Conservation (phyloP, 1,139 yeast genomes). For the Saccharomyces hybrid region DNA sequence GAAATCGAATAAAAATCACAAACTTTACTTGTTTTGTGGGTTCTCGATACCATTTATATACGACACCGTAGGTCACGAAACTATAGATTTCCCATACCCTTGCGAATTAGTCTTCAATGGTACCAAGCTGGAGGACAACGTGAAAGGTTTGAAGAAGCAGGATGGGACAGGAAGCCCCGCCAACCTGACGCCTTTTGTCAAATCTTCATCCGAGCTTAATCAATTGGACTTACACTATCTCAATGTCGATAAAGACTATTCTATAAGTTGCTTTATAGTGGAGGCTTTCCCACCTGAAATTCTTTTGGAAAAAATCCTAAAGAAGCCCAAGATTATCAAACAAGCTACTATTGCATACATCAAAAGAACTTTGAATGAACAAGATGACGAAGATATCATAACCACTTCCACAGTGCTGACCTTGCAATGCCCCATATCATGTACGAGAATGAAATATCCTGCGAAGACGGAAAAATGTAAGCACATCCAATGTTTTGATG, state of each 20-base stretch:
- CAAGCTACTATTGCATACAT: constrained; percentile 38
- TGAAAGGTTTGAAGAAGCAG: constrained; percentile 51
- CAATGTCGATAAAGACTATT: constrained; percentile 37
- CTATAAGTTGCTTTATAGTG: constrained; percentile 44
- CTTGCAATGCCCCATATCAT: constrained; percentile 55
- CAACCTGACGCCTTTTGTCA: constrained; percentile 40
- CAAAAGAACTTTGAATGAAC: constrained; percentile 30
- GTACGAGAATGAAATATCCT: constrained; percentile 48
- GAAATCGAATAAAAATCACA: constrained; percentile 23
- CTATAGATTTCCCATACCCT: constrained; percentile 50
- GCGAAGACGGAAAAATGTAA: constrained; percentile 47
- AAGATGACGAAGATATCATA: constrained; percentile 42
- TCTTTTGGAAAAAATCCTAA: constrained; percentile 25
- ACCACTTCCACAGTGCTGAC: constrained; percentile 46
- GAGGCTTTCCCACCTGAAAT: constrained; percentile 37
- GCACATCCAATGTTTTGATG: constrained; percentile 64
- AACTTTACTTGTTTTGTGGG: constrained; percentile 40
- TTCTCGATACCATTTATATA: constrained; percentile 27
- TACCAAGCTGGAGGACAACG: constrained; percentile 39
- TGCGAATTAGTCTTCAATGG: constrained; percentile 48
- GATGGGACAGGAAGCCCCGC: constrained; percentile 59
- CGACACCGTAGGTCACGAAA: constrained; percentile 30
- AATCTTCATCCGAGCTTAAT: constrained; percentile 32
- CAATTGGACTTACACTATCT: constrained; percentile 43
- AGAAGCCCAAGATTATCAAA: constrained; percentile 39